Evolutionary conservation across 2,329 filamentous ascomycete species (phyloP).

Genomic region (Curvularia lunata): DNA sequence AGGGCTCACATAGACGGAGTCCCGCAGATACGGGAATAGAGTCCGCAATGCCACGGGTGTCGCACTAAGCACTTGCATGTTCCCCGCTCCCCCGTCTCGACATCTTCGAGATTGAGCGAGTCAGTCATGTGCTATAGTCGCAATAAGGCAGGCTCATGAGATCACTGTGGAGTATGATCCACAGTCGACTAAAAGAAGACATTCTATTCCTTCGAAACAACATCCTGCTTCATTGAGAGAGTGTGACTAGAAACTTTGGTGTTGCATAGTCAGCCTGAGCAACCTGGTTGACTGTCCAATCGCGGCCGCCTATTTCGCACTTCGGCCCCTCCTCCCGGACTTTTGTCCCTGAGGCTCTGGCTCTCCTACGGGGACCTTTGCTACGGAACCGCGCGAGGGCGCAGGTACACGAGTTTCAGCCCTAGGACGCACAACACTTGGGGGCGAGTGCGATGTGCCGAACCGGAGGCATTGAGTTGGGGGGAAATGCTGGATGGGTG

Average conservation of each 20-base stretch:
- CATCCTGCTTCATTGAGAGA: slow-evolving; percentile 23
- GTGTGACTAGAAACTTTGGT: slow-evolving; percentile 18
- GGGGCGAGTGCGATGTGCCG: slow-evolving; percentile 35
- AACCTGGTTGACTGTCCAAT: slow-evolving; percentile 22
- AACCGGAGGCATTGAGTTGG: slow-evolving; percentile 36
- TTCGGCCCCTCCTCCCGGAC: slow-evolving; percentile 42
- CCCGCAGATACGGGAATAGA: slow-evolving; percentile 16
- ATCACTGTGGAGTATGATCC: not conserved
- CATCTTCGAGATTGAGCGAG: not conserved
- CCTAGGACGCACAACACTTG: slow-evolving; percentile 34
- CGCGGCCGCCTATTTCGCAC: slow-evolving; percentile 14
- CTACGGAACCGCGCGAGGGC: slow-evolving; percentile 30
- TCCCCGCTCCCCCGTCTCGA: not conserved
- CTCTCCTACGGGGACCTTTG: slow-evolving; percentile 40
- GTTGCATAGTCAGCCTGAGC: slow-evolving; percentile 17
- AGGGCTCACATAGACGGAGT: not conserved
- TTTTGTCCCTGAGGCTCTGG: slow-evolving; percentile 30
- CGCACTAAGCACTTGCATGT: not conserved
- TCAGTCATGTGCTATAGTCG: not conserved
- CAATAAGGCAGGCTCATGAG: not conserved
- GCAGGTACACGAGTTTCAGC: slow-evolving; percentile 37
- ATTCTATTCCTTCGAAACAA: slow-evolving; percentile 21
- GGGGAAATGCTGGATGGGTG: slow-evolving; percentile 30
- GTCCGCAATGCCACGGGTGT: not conserved
- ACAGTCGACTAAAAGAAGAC: slow-evolving; percentile 20